A percentile compares a stretch with the other conserved stretches of the same genome.
Conservation (phyloP, 164 flowering plant species). For the Vitis rotundifolia region DNA sequence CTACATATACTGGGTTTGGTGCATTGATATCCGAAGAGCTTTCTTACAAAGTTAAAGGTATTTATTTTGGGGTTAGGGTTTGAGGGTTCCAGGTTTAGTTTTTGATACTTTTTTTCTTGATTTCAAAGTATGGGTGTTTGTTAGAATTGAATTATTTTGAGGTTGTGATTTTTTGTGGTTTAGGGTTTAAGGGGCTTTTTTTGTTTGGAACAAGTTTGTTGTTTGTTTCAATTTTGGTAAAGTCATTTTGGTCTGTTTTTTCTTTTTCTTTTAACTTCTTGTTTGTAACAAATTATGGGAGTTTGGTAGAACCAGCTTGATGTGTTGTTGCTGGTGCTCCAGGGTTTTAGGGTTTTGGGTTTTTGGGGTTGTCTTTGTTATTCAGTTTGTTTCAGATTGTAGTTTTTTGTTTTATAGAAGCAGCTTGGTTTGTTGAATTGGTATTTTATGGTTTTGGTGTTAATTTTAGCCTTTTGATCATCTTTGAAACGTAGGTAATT, state of each 20-base stretch:
- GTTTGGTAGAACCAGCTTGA: too few species aligned
- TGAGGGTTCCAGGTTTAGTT: neutral
- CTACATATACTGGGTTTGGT: conserved; percentile 91
- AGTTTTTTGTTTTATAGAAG: neutral
- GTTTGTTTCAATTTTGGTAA: too few species aligned
- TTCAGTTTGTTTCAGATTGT: neutral
- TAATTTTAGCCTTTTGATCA: neutral
- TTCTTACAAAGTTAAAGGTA: conserved; percentile 92
- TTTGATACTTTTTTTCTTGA: too few species aligned
- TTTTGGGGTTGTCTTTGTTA: neutral
- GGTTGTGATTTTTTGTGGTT: neutral
- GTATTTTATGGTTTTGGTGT: neutral
- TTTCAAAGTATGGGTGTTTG: too few species aligned
- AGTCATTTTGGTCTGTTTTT: too few species aligned
- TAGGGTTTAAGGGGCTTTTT: neutral
- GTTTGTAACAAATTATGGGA: too few species aligned
- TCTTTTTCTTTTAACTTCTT: too few species aligned
- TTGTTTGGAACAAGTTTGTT: too few species aligned
- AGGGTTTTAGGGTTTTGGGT: too few species aligned
- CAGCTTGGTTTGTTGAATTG: neutral
- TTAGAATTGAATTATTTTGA: too few species aligned
- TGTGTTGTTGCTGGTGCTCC: too few species aligned
- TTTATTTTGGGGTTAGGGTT: conserved; percentile 1
- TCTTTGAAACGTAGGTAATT: neutral
- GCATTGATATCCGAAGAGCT: conserved; percentile 89